Conservation (phyloP, 495 filamentous ascomycete species). For the Sabuloglossum arenarium region DNA sequence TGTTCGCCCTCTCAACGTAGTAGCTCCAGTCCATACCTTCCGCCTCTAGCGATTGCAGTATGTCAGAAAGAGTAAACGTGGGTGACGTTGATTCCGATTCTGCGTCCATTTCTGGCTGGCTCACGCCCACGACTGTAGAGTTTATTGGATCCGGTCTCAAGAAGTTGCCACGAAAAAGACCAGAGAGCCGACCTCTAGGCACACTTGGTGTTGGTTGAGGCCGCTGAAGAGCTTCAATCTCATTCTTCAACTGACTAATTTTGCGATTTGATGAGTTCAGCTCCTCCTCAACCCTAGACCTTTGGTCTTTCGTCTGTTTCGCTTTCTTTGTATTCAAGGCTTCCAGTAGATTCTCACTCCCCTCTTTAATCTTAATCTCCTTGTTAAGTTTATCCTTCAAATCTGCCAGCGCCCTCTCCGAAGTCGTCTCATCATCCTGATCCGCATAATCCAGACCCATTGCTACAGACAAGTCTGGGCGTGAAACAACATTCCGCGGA, state of each 20-base stretch:
- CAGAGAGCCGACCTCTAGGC: conserved; percentile 39
- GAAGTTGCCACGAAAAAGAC: conserved; percentile 41
- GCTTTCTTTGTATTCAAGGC: conserved; percentile 84
- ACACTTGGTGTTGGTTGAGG: background rate
- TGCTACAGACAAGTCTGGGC: conserved; percentile 35
- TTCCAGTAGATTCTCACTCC: conserved; percentile 92
- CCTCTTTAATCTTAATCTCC: conserved; percentile 92
- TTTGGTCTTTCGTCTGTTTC: conserved; percentile 87
- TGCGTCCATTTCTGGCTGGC: conserved; percentile 18
- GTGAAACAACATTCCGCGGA: conserved; percentile 38
- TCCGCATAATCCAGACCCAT: conserved; percentile 44
- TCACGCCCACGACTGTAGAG: background rate
- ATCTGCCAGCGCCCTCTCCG: conserved; percentile 53
- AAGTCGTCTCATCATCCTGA: conserved; percentile 31
- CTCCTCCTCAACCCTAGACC: conserved; percentile 70
- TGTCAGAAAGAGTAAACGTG: conserved; percentile 71
- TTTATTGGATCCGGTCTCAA: conserved; percentile 38
- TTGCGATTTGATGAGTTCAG: conserved; percentile 78
- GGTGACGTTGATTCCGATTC: conserved; percentile 56
- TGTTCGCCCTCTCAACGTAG: conserved; percentile 84
- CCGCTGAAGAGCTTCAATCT: conserved; percentile 24
- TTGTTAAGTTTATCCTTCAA: conserved; percentile 70
- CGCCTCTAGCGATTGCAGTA: conserved; percentile 67
- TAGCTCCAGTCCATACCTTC: conserved; percentile 80
- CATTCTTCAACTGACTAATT: conserved; percentile 59